Base-by-base conservation (phyloP, 1,284 basidiomycete species). In the Jaminaea rosea region DNA sequence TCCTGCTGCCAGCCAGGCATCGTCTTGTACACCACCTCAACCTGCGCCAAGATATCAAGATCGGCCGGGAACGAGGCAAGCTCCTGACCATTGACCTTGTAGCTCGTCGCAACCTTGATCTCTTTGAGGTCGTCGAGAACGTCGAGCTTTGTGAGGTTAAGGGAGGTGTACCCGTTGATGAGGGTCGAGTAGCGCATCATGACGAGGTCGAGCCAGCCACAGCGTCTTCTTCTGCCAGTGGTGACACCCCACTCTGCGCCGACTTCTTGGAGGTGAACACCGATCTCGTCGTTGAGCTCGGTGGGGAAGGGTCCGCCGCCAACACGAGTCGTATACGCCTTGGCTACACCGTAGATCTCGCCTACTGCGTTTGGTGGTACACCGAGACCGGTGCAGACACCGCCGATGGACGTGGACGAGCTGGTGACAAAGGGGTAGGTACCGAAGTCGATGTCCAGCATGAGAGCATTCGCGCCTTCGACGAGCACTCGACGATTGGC, bases 351-450 rank as follows among this genome's bases (percentile, higher is more conserved):
- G 62, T 94, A 85, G 21, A 85, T 81, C 45, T 83, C 82, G 36
- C 88, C 89, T 62, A 98, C 85, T 58, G 81, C 76, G 75, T 84
- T 85, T 3, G 93, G 90, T 5, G 93, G 91, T 55, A 98, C 86
- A 51, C 91, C 93, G 37, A 98, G 83, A 48, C 93, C 93, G 24
- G 92, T 97, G 77, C 88, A 89, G 26, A 97, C 91, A 27, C 90
- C 93, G 44, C 93, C 93, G 57, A 97, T 87, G 44, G 85, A 80
- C 4, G 93, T 97, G 19, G 87, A 85, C 3, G 89, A 92, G 17
- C 88, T 92, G 1, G 93, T 98, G 61, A 98, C 93, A 76, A 82
- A 98, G 1, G 93, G 93, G 75, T 97, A 97, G 3, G 93, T 98
- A 41, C 93, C 93, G 73, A 89, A 93, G 77, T 98, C 93, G 63